Base-by-base conservation (phyloP, 495 filamentous ascomycete species). In the Tuber magnatum region DNA sequence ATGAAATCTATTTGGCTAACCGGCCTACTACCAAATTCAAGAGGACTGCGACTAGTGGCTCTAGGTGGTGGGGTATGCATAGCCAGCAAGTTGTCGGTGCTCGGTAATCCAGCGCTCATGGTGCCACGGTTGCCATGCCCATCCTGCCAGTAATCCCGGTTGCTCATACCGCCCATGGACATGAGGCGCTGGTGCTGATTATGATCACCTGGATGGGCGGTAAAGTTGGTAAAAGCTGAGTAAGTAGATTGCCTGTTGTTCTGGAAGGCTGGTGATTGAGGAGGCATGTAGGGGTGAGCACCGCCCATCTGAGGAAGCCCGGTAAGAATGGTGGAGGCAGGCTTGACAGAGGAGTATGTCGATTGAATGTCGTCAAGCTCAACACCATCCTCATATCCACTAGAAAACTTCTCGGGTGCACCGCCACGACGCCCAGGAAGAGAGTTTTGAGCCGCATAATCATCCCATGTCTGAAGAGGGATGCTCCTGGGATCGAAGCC, bases 281-380 rank as follows among this genome's bases (percentile, higher is more conserved):
- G 93, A 4, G 93, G 91, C 87, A 94, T 92, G 84, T 91, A 94
- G 5, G 87, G 88, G 77, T 84, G 86, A 32, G 28, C 56, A 69
- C 77, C 74, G 68, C 89, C 88, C 71, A 90, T 88, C 35, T 88
- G 87, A 39, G 89, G 91, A 84, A 97, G 92, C 71, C 94, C 94
- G 46, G 93, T 95, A 68, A 99, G 87, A 76, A 99, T 92, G 3
- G 92, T 93, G 0, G 94, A 97, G 3, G 94, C 92, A 38, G 96
- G 95, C 84, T 93, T 94, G 77, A 94, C 92, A 2, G 94, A 97
- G 14, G 94, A 97, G 84, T 98, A 97, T 73, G 96, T 89, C 1
- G 93, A 97, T 81, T 94, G 94, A 88, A 97, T 95, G 80, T 99
- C 95, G 81, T 99, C 95, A 91, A 98, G 93, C 83, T 98, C 95